Base-by-base conservation (phyloP, 352 stramenopile species). In the Elongisporangium anandrum region DNA sequence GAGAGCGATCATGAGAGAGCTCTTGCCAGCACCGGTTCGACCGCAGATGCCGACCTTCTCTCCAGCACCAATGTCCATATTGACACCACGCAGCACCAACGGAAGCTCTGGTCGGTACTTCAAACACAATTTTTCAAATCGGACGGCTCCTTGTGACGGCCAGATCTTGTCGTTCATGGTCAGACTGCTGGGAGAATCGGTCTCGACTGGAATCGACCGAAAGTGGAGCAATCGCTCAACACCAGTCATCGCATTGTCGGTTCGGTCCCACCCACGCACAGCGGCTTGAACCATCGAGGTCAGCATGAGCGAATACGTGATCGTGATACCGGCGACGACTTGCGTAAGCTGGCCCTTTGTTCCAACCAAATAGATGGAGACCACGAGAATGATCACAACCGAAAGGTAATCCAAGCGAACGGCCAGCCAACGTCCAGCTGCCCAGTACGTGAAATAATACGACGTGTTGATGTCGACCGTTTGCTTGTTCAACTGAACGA, bases 351-450 rank as follows among this genome's bases (percentile, higher is more conserved):
- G 68, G 4, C 68, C 70, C 41, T 79, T 80, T 8, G 69, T 69
- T 0, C 85, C 57, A 0, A 98, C 88, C 9, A 93, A 62, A 47
- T 96, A 96, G 7, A 98, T 60, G 45, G 90, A 85, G 10, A 97
- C 81, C 21, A 86, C 81, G 9, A 81, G 81, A 38, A 98, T 92
- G 52, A 98, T 94, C 10, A 95, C 48, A 20, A 93, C 77, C 9
- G 73, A 80, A 4, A 90, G 26, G 64, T 65, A 83, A 56, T 89
- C 94, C 34, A 99, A 74, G 4, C 97, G 86, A 52, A 99, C 79
- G 8, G 89, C 95, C 1, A 99, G 74, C 96, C 96, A 99, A 50
- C 96, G 95, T 50, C 71, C 69, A 22, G 71, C 71, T 13, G 66
- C 59, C 62, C 71, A 86, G 57, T 78, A 82, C 19, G 65, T 69